Percentiles rank a stretch among this genome's conserved stretches.
Evolutionary conservation across 164 flowering plant genomes (phyloP).

Genomic region (Kingdonia uniflora): DNA sequence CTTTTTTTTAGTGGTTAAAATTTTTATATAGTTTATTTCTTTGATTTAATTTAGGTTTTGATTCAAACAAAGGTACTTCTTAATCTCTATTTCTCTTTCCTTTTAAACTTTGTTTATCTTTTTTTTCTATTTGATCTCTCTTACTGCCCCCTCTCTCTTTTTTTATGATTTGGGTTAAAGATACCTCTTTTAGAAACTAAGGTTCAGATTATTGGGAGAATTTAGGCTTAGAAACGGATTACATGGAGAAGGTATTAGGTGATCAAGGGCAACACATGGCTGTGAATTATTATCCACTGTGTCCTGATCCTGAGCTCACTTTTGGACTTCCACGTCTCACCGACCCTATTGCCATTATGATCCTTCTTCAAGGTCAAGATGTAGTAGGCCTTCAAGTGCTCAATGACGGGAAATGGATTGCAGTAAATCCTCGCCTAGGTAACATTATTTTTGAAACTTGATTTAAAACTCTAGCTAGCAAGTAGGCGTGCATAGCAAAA

Average conservation of each 20-base stretch:
- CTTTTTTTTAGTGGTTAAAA: too few species aligned
- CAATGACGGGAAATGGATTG: constrained; percentile 59
- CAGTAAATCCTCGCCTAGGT: constrained; percentile 52
- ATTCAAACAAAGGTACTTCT: too few species aligned
- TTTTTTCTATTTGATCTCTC: too few species aligned
- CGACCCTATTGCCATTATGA: constrained; percentile 73
- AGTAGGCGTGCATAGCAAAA: too few species aligned
- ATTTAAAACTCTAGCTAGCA: too few species aligned
- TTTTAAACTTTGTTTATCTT: too few species aligned
- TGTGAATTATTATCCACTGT: constrained; percentile 68
- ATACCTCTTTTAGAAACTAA: too few species aligned
- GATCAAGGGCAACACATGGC: constrained; percentile 92
- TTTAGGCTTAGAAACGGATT: constrained; percentile 52
- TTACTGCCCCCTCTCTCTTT: too few species aligned
- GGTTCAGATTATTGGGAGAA: constrained; percentile 52
- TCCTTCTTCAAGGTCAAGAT: constrained; percentile 56
- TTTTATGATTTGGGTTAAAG: too few species aligned
- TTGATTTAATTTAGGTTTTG: too few species aligned
- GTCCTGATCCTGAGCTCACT: constrained; percentile 78
- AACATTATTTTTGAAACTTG: constrained; percentile 71
- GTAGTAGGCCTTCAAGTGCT: constrained; percentile 69
- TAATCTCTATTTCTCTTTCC: too few species aligned
- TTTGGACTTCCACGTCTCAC: constrained; percentile 76
- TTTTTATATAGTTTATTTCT: too few species aligned
- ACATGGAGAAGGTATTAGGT: constrained; percentile 40